phyloP scores from a whole-genome alignment of 208 protist genomes.

The Phytomonas francai region DNA sequence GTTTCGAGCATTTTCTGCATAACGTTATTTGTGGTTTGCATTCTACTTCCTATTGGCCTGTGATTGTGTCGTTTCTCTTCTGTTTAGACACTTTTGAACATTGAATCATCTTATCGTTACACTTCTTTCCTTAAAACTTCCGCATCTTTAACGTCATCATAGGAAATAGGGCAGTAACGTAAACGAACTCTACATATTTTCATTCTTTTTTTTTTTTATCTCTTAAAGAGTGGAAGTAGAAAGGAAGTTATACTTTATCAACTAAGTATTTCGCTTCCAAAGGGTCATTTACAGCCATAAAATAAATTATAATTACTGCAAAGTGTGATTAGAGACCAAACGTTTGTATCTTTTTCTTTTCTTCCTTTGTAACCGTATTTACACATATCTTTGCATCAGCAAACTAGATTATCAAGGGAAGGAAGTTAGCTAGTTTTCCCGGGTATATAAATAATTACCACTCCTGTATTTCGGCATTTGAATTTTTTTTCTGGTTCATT shows the following conservation, averaged over 20 bases:
- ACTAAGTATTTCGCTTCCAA: constrained; percentile 6
- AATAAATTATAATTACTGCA: neutral
- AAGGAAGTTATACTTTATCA: constrained; percentile 5
- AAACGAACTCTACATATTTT: neutral
- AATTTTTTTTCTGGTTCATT: neutral
- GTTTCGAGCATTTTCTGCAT: neutral
- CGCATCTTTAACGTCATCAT: neutral
- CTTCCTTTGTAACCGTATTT: neutral
- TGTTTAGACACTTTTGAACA: constrained; percentile 1
- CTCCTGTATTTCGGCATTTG: neutral
- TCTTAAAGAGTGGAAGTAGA: constrained; percentile 8
- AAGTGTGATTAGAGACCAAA: neutral
- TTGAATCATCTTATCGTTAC: constrained; percentile 10
- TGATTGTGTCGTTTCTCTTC: constrained; percentile 11
- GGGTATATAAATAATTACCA: neutral
- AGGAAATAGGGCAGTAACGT: neutral
- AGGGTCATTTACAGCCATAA: neutral
- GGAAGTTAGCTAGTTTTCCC: neutral
- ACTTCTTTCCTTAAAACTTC: constrained; percentile 4
- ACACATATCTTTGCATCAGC: neutral
- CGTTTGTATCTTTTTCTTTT: constrained; percentile 6
- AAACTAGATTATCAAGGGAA: neutral
- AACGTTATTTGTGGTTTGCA: neutral
- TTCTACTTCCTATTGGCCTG: neutral
- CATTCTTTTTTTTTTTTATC: constrained; percentile 11